Conservation (phyloP, 768 basidiomycete genomes). For the Lentinus brumalis region DNA sequence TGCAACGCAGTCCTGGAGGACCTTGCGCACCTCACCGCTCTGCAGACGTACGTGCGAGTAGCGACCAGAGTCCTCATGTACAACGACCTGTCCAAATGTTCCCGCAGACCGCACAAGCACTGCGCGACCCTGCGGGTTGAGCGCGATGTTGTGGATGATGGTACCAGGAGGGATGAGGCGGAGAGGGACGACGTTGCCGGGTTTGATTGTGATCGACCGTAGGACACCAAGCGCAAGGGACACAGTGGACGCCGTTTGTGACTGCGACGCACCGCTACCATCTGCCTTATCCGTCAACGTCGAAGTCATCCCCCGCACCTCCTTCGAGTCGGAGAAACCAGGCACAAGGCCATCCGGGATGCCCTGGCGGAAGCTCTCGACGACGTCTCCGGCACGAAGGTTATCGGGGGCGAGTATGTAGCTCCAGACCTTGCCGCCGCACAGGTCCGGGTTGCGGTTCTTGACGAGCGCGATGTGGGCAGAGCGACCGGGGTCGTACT, state of each 20-base stretch:
- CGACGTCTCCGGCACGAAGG: slow-evolving; percentile 82
- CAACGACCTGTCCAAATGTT: slow-evolving; percentile 77
- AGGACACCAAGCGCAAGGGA: slow-evolving; percentile 83
- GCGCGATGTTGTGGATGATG: slow-evolving; percentile 82
- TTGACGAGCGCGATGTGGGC: slow-evolving; percentile 92
- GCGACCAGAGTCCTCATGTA: slow-evolving; percentile 68
- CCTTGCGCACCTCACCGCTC: slow-evolving; percentile 89
- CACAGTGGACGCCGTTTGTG: slow-evolving; percentile 44
- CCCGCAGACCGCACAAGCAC: slow-evolving; percentile 91
- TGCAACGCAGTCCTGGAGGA: slow-evolving; percentile 80
- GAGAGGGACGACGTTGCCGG: slow-evolving; percentile 92
- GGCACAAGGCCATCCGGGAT: slow-evolving; percentile 77
- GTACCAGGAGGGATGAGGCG: slow-evolving; percentile 92
- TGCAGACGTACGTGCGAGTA: slow-evolving; percentile 86
- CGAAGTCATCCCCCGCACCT: slow-evolving; percentile 25
- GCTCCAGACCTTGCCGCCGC: slow-evolving; percentile 67
- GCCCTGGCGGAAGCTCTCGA: slow-evolving; percentile 83
- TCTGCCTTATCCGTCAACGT: slow-evolving; percentile 26
- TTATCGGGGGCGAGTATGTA: slow-evolving; percentile 95
- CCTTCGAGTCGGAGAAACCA: slow-evolving; percentile 34
- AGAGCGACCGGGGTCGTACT: slow-evolving; percentile 93
- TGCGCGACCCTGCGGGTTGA: slow-evolving; percentile 73
- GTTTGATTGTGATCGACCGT: slow-evolving; percentile 79
- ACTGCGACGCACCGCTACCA: slow-evolving; percentile 21
- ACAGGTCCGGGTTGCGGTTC: slow-evolving; percentile 55